These are phyloP conservation scores for Scutellaria minor DNA, from an alignment of 257 asterid species.

Conservation along the genomic window DNA sequence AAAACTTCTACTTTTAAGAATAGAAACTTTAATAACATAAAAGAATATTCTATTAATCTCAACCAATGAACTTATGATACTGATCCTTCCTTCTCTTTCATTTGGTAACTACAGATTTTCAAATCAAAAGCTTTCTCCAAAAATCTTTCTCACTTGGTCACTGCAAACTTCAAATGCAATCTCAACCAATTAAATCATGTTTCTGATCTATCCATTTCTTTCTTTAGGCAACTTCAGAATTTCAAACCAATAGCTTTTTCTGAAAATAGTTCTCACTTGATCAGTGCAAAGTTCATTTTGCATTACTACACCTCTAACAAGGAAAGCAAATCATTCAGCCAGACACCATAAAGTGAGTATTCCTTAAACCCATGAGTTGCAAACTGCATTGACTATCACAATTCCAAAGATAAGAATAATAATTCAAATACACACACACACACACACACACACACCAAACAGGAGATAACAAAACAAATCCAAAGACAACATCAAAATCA, in stretches of 20 bases:
- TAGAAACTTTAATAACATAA: not conserved
- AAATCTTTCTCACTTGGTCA: too few species aligned
- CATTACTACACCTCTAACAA: constrained; percentile 1
- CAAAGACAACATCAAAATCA: not conserved
- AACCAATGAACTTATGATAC: too few species aligned
- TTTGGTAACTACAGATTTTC: too few species aligned
- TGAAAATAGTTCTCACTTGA: not conserved
- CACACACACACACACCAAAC: not conserved
- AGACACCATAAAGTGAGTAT: not conserved
- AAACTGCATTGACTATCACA: not conserved
- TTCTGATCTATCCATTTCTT: not conserved
- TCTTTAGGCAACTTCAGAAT: not conserved
- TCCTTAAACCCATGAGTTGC: not conserved
- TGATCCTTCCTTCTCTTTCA: too few species aligned
- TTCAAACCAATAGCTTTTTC: not conserved
- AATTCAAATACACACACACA: too few species aligned
- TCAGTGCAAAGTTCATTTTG: not conserved
- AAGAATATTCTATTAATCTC: not conserved
- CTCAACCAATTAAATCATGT: constrained; percentile 9
- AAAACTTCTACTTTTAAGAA: not conserved
- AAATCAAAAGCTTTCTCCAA: too few species aligned
- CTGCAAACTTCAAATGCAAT: not conserved
- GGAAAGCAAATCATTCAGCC: not conserved
- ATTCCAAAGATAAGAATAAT: not conserved
- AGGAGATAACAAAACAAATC: not conserved